Base-by-base conservation (phyloP, 129 eudicot genomes). In the Flaveria bidentis region DNA sequence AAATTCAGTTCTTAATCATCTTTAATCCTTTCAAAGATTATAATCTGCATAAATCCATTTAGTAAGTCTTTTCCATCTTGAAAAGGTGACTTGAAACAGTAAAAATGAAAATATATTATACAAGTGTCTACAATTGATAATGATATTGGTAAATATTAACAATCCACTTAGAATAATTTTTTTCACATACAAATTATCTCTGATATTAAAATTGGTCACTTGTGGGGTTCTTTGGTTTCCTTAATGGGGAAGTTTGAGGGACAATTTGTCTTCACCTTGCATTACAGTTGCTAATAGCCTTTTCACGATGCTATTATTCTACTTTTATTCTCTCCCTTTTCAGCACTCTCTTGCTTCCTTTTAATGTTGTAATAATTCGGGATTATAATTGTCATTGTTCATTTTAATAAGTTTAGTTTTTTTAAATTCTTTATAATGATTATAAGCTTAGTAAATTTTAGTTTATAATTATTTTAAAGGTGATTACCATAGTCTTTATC, bases 211-310 rank as follows among this genome's bases (percentile, higher is more conserved):
- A 9, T 61, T 11, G 28, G 76, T 53, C 51, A 72, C 15, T 72
- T 53, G 76, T 72, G 76, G 76, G 76, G 76, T 53, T 53, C 9
- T 72, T 53, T 55, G 76, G 76, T 72, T 72, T 55, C 76, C 76
- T 53, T 72, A 72, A 36, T 72, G 76, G 76, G 76, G 52, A 72
- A 53, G 66, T 33, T 72, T 36, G 39, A 18, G 13, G 13, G 47
- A 36, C 49, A 14, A 72, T 53, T 18, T 72, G 64, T 72, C 65
- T 53, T 52, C 76, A 8, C 28, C 17, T 30, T 46, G 53, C 65
- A 0, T 26, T 62, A 30, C 68, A 28, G 13, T 45, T 17, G 53
- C 9, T 33, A 17, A 36, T 53, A 18, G 65, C 76, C 33, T 72
- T 52, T 45, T 47, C 42, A 15, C 36, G 51, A n/a, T 20, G 17